Percentiles rank a stretch among this genome's conserved stretches.
These are phyloP conservation scores for Leccinum huronense DNA, from an alignment of 1,284 basidiomycete species.

Conservation along the genomic window DNA sequence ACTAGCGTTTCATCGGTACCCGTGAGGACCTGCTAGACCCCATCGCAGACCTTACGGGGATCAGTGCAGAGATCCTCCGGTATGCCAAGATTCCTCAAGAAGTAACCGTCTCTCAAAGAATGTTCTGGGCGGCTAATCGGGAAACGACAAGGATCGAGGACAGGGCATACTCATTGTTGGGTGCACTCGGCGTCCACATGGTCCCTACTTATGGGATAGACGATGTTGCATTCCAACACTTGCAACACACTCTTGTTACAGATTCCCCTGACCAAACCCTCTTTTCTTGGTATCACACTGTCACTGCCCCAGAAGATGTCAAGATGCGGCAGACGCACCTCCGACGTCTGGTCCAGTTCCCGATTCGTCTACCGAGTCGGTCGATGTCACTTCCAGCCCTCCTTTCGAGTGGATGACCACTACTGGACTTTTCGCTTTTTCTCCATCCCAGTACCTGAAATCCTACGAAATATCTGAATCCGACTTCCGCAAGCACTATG, in stretches of 20 bases:
- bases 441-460: slow-evolving; percentile 21
- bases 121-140: slow-evolving; percentile 29
- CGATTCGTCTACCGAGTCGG: not conserved
- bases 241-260: slow-evolving; percentile 25
- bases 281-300: slow-evolving; percentile 27
- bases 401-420: not conserved
- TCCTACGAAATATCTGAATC: slow-evolving; percentile 25
- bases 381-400: not conserved
- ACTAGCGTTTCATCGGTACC: slow-evolving; percentile 27
- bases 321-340: slow-evolving; percentile 7
- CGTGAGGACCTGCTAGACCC: slow-evolving; percentile 15
- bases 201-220: slow-evolving; percentile 24
- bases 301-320: slow-evolving; percentile 11
- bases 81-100: slow-evolving; percentile 11
- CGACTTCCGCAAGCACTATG: slow-evolving; percentile 24
- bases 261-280: slow-evolving; percentile 29
- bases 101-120: slow-evolving; percentile 25
- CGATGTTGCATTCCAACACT: slow-evolving; percentile 22
- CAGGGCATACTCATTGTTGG: slow-evolving; percentile 31
- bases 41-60: slow-evolving; percentile 22
- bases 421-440: slow-evolving; percentile 28
- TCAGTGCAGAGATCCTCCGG: slow-evolving; percentile 20
- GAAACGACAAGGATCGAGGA: slow-evolving; percentile 26
- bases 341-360: not conserved
- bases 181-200: slow-evolving; percentile 26